Percentiles rank a stretch among this genome's conserved stretches.
These are phyloP conservation scores for Colletotrichum melonis DNA, from an alignment of 2,329 filamentous ascomycete genomes.

Conservation along the genomic window DNA sequence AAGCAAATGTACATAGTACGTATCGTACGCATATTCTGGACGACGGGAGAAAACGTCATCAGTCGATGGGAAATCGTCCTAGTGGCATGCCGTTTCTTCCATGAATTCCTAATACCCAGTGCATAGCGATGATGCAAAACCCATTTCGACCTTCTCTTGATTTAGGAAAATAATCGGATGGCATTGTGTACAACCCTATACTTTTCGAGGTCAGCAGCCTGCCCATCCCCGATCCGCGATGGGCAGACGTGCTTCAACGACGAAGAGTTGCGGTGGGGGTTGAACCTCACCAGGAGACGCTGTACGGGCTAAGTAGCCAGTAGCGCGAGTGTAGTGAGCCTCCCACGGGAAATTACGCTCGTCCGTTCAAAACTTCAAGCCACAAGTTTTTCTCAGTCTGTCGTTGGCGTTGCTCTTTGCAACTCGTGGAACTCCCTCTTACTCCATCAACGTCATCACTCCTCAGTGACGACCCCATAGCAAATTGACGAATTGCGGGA, in stretches of 20 bases:
- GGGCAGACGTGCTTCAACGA: background rate
- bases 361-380: background rate
- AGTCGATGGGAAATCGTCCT: background rate
- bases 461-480: background rate
- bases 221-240: background rate
- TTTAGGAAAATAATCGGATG: background rate
- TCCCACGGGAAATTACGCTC: background rate
- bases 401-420: background rate
- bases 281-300: background rate
- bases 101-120: background rate
- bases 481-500: background rate
- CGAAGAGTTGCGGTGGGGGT: conserved; percentile 27
- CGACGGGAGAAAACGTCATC: background rate
- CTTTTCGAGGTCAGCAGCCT: background rate
- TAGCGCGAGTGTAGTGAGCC: background rate
- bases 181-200: background rate
- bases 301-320: background rate
- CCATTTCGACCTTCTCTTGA: background rate
- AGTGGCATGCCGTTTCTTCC: background rate
- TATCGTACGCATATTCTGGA: background rate
- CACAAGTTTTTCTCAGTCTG: background rate
- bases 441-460: conserved; percentile 7
- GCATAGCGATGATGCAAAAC: conserved; percentile 21
- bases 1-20: background rate
- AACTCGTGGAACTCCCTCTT: background rate